A percentile compares a stretch with the other conserved stretches of the same genome.
Evolutionary conservation across 2,329 filamentous ascomycete species (phyloP).

Genomic region (Sarocladium strictum): DNA sequence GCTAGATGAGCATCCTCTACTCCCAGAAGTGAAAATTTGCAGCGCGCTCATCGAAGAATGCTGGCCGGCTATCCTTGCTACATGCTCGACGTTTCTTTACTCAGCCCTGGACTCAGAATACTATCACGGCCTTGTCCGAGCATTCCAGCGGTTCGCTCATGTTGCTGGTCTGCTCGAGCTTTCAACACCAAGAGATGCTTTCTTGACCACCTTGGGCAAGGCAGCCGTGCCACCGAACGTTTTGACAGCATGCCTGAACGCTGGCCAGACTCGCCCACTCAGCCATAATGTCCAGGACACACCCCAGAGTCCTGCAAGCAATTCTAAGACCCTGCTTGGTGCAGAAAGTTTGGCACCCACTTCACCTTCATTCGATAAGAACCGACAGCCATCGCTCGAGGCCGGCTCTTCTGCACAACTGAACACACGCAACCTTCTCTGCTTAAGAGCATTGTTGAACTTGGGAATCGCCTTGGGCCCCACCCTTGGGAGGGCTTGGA

Average conservation of each 20-base stretch:
- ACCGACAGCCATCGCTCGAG: conserved; percentile 55
- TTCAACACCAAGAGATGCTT: conserved; percentile 82
- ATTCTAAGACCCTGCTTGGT: conserved; percentile 66
- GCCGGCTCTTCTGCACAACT: conserved; percentile 44
- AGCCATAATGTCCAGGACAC: conserved; percentile 21
- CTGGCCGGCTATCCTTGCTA: conserved; percentile 92
- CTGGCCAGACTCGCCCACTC: conserved; percentile 36
- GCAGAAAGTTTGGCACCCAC: conserved; percentile 63
- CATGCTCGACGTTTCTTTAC: conserved; percentile 92
- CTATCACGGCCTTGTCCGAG: conserved; percentile 84
- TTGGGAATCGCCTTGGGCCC: conserved; percentile 90
- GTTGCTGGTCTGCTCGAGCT: conserved; percentile 85
- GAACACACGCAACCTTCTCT: conserved; percentile 85
- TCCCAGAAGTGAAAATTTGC: conserved; percentile 66
- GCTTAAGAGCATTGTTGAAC: conserved; percentile 86
- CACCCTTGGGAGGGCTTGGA: conserved; percentile 78
- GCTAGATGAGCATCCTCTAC: conserved; percentile 65
- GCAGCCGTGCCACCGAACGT: conserved; percentile 83
- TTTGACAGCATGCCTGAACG: conserved; percentile 53
- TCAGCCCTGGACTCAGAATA: conserved; percentile 88
- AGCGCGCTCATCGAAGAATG: conserved; percentile 82
- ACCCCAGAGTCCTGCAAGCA: conserved; percentile 31
- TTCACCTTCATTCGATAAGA: conserved; percentile 51
- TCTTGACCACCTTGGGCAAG: conserved; percentile 89
- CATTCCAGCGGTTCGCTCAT: conserved; percentile 92